These are phyloP conservation scores for Strigomonas oncopelti DNA, from an alignment of 208 protist genomes.

Conservation along the genomic window DNA sequence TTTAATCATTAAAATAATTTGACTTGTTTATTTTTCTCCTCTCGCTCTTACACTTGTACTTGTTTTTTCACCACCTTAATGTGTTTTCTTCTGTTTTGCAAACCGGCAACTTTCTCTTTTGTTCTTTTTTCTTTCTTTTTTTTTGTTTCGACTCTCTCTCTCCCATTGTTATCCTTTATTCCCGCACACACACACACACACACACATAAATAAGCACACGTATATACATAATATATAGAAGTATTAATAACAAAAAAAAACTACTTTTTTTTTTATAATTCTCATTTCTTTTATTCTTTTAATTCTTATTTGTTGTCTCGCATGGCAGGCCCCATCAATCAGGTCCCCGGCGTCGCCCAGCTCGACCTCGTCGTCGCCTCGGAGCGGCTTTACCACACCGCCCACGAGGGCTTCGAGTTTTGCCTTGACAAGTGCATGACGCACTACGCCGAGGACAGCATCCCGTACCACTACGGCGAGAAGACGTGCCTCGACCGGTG, in stretches of 20 bases:
- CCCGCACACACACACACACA: too few relatives aligned
- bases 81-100: too few relatives aligned
- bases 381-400: conserved; percentile 59
- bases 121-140: conserved; percentile 6
- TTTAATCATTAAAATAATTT: background rate
- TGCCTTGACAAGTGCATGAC: conserved; percentile 62
- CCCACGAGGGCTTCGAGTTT: conserved; percentile 57
- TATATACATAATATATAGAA: too few relatives aligned
- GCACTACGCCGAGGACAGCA: conserved; percentile 75
- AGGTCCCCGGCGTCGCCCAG: conserved; percentile 49
- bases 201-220: too few relatives aligned
- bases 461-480: conserved; percentile 77
- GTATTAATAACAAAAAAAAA: background rate
- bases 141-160: background rate
- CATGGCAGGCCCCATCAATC: too few relatives aligned
- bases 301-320: too few relatives aligned
- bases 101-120: background rate
- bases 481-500: conserved; percentile 77
- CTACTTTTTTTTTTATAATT: background rate
- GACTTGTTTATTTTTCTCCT: background rate
- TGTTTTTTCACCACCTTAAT: too few relatives aligned
- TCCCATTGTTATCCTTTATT: too few relatives aligned
- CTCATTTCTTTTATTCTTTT: background rate
- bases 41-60: background rate
- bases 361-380: conserved; percentile 58